Percentiles rank a stretch among this genome's conserved stretches.
Evolutionary conservation across 2,329 filamentous ascomycete species (phyloP).

Genomic region (Rutstroemia sp.): DNA sequence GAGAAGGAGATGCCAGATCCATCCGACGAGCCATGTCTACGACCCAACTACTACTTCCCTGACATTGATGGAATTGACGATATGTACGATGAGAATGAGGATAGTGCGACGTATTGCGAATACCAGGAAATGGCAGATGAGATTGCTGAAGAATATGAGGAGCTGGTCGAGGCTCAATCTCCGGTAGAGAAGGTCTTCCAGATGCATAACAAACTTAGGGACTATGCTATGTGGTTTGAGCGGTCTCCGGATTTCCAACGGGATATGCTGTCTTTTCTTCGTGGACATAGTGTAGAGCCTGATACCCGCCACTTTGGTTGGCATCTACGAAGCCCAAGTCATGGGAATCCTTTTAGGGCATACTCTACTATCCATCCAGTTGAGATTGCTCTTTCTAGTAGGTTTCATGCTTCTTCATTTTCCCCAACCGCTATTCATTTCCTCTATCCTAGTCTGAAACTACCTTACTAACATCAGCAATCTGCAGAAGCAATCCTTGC

Average conservation of each 20-base stretch:
- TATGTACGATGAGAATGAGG: background rate
- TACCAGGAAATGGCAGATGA: background rate
- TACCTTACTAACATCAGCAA: background rate
- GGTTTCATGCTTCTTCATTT: background rate
- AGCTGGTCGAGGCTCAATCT: background rate
- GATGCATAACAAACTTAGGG: background rate
- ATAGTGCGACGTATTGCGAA: background rate
- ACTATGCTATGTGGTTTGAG: background rate
- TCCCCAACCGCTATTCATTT: background rate
- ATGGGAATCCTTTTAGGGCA: constrained; percentile 5
- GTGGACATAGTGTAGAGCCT: background rate
- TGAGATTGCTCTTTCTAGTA: constrained; percentile 4
- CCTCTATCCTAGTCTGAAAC: background rate
- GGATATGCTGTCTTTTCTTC: background rate
- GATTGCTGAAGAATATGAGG: background rate
- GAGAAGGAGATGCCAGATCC: background rate
- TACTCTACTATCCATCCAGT: constrained; percentile 1
- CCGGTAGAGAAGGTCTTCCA: constrained; percentile 1
- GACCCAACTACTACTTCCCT: constrained; percentile 1
- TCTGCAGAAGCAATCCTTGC: background rate
- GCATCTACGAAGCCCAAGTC: background rate
- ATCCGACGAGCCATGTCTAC: background rate
- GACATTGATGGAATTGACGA: background rate
- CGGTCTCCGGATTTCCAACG: background rate
- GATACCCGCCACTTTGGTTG: constrained; percentile 6